Base-by-base conservation (phyloP, 208 protist genomes). In the Acanthamoeba quina region DNA sequence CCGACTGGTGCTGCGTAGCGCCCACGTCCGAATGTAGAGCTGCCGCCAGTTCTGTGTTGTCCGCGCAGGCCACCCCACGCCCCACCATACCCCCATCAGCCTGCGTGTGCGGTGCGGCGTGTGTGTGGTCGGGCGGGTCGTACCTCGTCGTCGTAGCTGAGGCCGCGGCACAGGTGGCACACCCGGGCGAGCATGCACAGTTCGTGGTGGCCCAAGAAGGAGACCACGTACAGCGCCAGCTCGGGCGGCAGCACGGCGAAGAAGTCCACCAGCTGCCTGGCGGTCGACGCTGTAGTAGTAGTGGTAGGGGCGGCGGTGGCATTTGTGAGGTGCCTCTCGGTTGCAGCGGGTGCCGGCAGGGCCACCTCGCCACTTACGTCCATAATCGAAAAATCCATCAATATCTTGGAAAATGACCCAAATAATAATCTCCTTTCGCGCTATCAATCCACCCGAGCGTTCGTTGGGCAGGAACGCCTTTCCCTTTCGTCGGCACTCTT, bases 71-170 rank as follows among this genome's bases (percentile, higher is more conserved):
- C 10, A 4, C 19, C 15, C 19, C 54, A 58, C 19, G 15, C 54
- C 10, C 54, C 60, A 29, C 21, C 60, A 66, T 17, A 31, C 7
- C 24, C 13, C 13, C 21, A 66, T 10, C 60, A 13, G 24, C 9
- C 60, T 26, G 7, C 64, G 7, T 7, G 29, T 37, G 13, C 4
- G 31, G 24, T 11, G n/a, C 10, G 62, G 10, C 9, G 64, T 3
- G 64, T n/a, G 19, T 37, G 66, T 31, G 2, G 78, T 62, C 21
- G 21, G 34, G 47, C 78, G 34, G 31, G 13, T 10, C 11, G 10
- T 37, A 91, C 85, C 85, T 91, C 85, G 5, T 91, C 85, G 58
- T 91, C 19, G 44, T 91, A 56, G 85, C 29, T 58, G 26, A 91
- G 44, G 60, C n/a, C 52, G 60, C 26, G 56, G 58, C 85, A 66